Conservation (phyloP, 257 asterid species). For the Gentiana straminea region DNA sequence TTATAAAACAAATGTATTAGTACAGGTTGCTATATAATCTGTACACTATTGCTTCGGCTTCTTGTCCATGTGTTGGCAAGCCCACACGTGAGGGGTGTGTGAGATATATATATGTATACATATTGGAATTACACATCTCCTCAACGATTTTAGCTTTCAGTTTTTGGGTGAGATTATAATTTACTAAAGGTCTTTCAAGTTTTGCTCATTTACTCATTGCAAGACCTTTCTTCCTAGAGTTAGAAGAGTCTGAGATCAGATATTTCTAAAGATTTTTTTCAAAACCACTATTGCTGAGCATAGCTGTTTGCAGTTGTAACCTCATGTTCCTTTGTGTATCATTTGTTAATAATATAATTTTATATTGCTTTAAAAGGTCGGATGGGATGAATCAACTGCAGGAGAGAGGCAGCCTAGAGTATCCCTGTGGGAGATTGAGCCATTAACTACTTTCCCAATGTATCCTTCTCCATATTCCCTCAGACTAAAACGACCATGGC, state of each 20-base stretch:
- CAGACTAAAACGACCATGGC: constrained; percentile 89
- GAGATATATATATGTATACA: too few species aligned
- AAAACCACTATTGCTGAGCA: background rate
- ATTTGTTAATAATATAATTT: background rate
- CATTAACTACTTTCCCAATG: constrained; percentile 83
- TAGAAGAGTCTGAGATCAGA: background rate
- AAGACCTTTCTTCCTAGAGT: too few species aligned
- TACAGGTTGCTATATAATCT: too few species aligned
- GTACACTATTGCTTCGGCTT: background rate
- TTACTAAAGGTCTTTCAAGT: too few species aligned
- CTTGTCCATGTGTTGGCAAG: too few species aligned
- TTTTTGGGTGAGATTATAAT: background rate
- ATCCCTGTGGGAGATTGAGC: constrained; percentile 90
- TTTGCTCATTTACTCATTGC: too few species aligned
- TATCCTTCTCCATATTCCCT: constrained; percentile 87
- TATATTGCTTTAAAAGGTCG: constrained; percentile 46
- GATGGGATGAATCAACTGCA: constrained; percentile 98
- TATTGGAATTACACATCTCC: too few species aligned
- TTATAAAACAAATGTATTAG: too few species aligned
- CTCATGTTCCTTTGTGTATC: background rate
- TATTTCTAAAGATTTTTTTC: background rate
- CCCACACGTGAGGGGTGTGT: too few species aligned
- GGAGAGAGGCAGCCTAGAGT: constrained; percentile 95
- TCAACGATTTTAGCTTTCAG: too few species aligned
- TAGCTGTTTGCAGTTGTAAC: background rate